Evolutionary conservation across 2,329 filamentous ascomycete genomes (phyloP).

Genomic region (Ascochyta viciae-villosae): DNA sequence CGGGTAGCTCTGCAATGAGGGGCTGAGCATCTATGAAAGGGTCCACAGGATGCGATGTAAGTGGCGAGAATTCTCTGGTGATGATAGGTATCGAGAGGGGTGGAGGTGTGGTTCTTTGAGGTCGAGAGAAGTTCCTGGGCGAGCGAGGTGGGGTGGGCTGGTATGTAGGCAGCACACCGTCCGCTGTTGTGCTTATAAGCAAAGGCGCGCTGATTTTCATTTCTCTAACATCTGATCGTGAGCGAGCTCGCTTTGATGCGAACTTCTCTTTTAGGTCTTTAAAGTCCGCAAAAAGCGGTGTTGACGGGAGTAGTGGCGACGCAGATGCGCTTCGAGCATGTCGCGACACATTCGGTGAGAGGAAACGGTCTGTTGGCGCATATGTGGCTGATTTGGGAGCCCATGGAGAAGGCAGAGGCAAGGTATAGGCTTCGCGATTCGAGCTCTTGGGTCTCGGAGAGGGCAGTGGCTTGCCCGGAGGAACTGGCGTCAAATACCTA

Average conservation of each 20-base stretch:
- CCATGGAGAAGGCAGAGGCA: slow-evolving; percentile 31
- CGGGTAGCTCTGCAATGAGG: slow-evolving; percentile 20
- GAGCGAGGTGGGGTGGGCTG: slow-evolving; percentile 25
- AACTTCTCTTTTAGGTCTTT: slow-evolving; percentile 43
- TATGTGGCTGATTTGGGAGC: slow-evolving; percentile 41
- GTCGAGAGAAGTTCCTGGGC: slow-evolving; percentile 19
- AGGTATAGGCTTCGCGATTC: slow-evolving; percentile 24
- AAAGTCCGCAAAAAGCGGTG: slow-evolving; percentile 41
- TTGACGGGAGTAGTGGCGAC: slow-evolving; percentile 36
- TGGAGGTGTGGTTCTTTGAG: slow-evolving; percentile 9
- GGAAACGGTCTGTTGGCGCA: slow-evolving; percentile 29
- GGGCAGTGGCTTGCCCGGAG: slow-evolving; percentile 42
- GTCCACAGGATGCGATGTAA: slow-evolving; percentile 44
- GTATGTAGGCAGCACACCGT: slow-evolving; percentile 45
- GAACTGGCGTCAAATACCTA: slow-evolving; percentile 75
- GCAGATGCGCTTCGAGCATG: slow-evolving; percentile 43
- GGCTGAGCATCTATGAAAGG: slow-evolving; percentile 23
- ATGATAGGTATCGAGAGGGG: slow-evolving; percentile 22
- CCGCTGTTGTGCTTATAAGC: slow-evolving; percentile 43
- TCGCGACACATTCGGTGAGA: slow-evolving; percentile 32
- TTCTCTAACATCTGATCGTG: slow-evolving; percentile 32
- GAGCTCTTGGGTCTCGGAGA: slow-evolving; percentile 28
- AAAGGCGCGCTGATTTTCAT: slow-evolving; percentile 44
- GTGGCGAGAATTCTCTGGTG: slow-evolving; percentile 37
- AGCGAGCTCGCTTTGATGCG: slow-evolving; percentile 35